Evolutionary conservation across 106 monocot genomes (phyloP), one percentile per base, ranked within the genome.

Genomic region (Dendrobium huoshanense): DNA sequence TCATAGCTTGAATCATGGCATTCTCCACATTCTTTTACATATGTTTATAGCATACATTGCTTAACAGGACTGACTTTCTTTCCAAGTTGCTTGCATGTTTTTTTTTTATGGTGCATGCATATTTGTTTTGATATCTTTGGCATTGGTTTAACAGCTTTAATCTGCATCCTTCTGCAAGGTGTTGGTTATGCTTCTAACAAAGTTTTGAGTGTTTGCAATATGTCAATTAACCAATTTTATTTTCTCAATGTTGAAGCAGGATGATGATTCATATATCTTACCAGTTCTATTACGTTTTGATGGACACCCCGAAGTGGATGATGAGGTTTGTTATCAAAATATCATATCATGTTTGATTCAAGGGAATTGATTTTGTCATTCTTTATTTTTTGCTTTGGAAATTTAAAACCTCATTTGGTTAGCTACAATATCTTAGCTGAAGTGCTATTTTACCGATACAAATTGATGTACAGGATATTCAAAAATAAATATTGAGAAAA

Each of bases 221-320:
- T 25, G 1, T 0, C 6, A 8, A 19, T 19, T 74, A 74, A 74
- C 22, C n/a, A 74, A 2, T 44, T 74, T 44, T 74, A 49, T 76
- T 9, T 25, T 24, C 7, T 43, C 40, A 76, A 48, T 49, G n/a
- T 76, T 45, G 67, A 4, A 68, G 77, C 88, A 99, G 89, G 95
- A 89, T 83, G 98, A 92, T 81, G 95, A 99, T 78, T 99, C 95
- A 80, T 99, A 91, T 49, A 83, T 99, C 7, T 83, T 99, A 77
- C 98, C 98, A n/a, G 98, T 94, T 47, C 80, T 99, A 8, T 82
- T 99, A 81, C 86, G 91, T 40, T 99, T 93, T 90, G 91, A 99
- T 80, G 98, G 98, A 65, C 91, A 93, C 78, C 98, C 98, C 51
- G 91, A 99, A 93, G 95, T 99, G 72, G 95, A 99, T 82, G 98